Evolutionary conservation across 2,329 filamentous ascomycete species (phyloP), one percentile per base, ranked within the genome.

Genomic region (Tolypocladium tundrense): DNA sequence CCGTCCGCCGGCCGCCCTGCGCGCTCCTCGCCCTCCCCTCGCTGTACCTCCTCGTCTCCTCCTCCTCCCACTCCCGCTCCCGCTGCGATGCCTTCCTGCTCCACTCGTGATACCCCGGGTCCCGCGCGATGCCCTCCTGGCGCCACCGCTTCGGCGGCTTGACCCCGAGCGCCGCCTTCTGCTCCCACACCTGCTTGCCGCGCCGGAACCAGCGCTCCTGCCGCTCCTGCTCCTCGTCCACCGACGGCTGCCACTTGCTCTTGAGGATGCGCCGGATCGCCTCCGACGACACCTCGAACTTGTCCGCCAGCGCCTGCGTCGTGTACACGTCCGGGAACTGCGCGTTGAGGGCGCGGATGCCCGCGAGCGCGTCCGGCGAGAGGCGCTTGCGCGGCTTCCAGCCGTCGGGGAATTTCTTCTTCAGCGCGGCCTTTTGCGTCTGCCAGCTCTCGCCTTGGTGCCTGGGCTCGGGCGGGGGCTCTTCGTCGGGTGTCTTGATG

Each of bases 291-390:
- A 97, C 79, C 70, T 91, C 80, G 73, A 97, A 99, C 64, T 91
- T 84, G 1, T 85, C 68, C 0, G 93, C 84, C 16, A 97, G 83
- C 40, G 84, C 80, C 19, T 80, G 72, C 0, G 88, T 95, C 4
- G 87, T 88, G 75, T 91, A 97, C 58, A 81, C 79, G 2, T 88
- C 80, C 0, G 93, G 91, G 61, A 91, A 87, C 64, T 91, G 86
- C 33, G 81, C 76, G 70, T 97, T 85, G 40, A 99, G 78, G 24
- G 89, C 87, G 48, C 91, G 86, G 64, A 99, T 96, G 48, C 91
- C 92, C n/a, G 89, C 87, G 39, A 97, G 78, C 1, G 92, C 91
- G 71, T 97, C 93, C 0, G 94, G 94, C 0, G 94, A 97, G 11
- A 99, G 80, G 59, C 87, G 87, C 72, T 96, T 97, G 54, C 83